phyloP scores from a whole-genome alignment of 768 basidiomycete species.

The Goffeauzyma gilvescens region DNA sequence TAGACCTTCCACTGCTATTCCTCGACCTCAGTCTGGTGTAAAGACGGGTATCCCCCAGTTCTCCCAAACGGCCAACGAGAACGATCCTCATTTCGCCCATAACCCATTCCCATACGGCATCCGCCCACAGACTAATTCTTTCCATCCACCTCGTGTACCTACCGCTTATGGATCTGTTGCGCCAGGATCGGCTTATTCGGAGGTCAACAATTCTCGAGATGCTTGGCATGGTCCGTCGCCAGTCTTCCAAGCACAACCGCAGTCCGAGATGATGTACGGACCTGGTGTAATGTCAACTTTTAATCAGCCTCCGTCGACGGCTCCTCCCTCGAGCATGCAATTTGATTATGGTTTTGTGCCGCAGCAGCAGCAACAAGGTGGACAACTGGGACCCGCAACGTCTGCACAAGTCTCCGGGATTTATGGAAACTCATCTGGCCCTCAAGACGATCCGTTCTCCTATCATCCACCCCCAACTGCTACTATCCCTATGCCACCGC shows the following conservation, averaged over 20 bases:
- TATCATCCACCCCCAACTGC: conserved; percentile 12
- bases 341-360: background rate
- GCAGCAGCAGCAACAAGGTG: background rate
- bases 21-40: no score
- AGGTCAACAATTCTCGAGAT: no score
- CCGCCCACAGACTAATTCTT: background rate
- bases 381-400: conserved; percentile 1
- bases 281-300: no score
- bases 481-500: background rate
- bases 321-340: no score
- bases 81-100: background rate
- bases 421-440: conserved; percentile 8
- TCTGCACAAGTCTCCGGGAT: conserved; percentile 8
- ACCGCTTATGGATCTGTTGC: background rate
- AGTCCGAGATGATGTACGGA: no score
- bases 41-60: background rate
- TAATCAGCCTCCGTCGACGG: no score
- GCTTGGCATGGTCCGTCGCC: background rate
- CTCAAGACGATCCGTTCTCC: conserved; percentile 11
- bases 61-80: background rate
- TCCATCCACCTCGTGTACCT: background rate
- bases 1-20: background rate
- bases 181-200: background rate
- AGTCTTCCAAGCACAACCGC: background rate
- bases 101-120: conserved; percentile 1